Percentiles rank a stretch among this genome's conserved stretches.
phyloP scores from a whole-genome alignment of 345 rosid genomes.

The Melaleuca quinquenervia region DNA sequence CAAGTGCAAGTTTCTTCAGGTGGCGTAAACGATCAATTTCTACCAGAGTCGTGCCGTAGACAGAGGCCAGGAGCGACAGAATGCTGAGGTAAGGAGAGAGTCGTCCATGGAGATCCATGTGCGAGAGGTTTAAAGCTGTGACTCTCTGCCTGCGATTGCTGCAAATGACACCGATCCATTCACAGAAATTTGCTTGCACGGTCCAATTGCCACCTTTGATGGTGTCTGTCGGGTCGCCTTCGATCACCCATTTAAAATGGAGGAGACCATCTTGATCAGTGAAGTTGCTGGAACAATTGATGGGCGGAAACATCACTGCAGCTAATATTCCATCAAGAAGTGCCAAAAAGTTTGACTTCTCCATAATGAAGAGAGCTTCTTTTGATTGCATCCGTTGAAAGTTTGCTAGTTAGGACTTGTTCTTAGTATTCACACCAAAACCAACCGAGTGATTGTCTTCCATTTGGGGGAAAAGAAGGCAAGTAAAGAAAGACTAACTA shows the following conservation, averaged over 20 bases:
- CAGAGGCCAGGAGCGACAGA: background rate
- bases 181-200: background rate
- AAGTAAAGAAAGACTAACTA: background rate
- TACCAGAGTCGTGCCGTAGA: background rate
- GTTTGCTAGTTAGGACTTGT: rapidly evolving
- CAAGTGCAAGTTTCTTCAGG: rapidly evolving
- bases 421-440: background rate
- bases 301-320: background rate
- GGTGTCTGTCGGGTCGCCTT: background rate
- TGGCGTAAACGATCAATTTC: background rate
- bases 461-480: background rate
- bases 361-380: background rate
- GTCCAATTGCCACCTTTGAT: background rate
- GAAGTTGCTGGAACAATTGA: background rate
- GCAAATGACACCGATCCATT: background rate
- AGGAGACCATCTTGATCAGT: background rate
- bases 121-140: background rate
- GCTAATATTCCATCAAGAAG: background rate
- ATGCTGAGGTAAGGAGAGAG: background rate
- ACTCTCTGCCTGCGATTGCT: background rate
- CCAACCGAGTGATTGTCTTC: background rate
- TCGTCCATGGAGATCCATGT: background rate
- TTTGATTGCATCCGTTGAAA: background rate
- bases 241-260: background rate
- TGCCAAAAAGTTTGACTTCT: background rate